These are phyloP conservation scores for Pleurotus djamor DNA, from an alignment of 768 basidiomycete species.

Conservation along the genomic window DNA sequence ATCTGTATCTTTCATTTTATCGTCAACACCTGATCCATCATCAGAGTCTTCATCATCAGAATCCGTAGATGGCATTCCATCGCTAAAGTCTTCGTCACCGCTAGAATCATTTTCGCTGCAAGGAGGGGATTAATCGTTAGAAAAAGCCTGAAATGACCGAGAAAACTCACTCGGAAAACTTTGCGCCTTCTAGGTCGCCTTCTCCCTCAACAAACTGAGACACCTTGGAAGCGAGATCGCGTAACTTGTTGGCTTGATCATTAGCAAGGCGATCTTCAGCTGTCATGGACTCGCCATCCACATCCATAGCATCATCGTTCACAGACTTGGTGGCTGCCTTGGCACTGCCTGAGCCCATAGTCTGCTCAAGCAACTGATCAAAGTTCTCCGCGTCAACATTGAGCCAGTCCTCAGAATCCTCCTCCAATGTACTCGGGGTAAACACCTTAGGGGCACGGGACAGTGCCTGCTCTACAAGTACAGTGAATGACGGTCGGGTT, in stretches of 20 bases:
- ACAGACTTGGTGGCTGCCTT: constrained; percentile 10
- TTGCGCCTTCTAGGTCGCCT: constrained; percentile 86
- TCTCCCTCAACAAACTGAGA: constrained; percentile 89
- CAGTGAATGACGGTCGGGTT: constrained; percentile 77
- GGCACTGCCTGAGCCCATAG: constrained; percentile 20
- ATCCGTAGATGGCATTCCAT: constrained; percentile 43
- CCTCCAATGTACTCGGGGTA: constrained; percentile 33
- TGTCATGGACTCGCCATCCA: constrained; percentile 32
- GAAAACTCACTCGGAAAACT: constrained; percentile 75
- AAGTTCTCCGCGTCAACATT: constrained; percentile 73
- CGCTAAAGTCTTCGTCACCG: constrained; percentile 57
- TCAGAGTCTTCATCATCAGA: constrained; percentile 40
- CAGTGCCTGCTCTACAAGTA: constrained; percentile 65
- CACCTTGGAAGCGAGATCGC: constrained; percentile 80
- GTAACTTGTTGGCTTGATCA: constrained; percentile 68
- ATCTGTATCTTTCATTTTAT: constrained; percentile 16
- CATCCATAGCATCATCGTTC: constrained; percentile 44
- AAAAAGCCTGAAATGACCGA: background rate
- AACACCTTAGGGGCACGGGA: constrained; percentile 28
- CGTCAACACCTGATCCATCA: constrained; percentile 36
- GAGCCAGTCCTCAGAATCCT: constrained; percentile 87
- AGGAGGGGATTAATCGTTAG: background rate
- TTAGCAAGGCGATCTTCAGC: constrained; percentile 53
- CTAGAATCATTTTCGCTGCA: constrained; percentile 66
- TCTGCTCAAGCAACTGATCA: constrained; percentile 65